Evolutionary conservation across 1,284 basidiomycete species (phyloP), one percentile per base, ranked within the genome.

Genomic region (Tremellales sp.): DNA sequence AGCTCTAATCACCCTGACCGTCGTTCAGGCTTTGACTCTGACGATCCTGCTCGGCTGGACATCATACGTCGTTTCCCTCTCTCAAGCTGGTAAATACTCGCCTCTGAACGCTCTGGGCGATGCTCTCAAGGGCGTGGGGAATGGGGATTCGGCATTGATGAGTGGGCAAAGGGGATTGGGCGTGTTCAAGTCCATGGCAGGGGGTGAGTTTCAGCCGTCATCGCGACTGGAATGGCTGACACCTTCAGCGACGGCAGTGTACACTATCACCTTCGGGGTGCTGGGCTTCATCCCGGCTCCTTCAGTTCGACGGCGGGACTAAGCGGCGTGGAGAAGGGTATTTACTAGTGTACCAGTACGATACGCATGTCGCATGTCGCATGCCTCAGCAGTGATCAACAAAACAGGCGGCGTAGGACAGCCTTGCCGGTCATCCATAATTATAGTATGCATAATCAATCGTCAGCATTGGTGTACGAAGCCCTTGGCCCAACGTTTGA

Each of bases 11-110:
- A 19, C 8, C 23, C 41, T 24, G 17, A 25, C 15, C 22, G 17
- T 23, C 22, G 13, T 35, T 45, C 33, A 64, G 62, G 43, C 55
- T 19, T 56, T 74, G 25, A 73, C 71, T 2, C 25, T 51, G 2
- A 55, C 70, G 7, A 74, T 74, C 46, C 54, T 74, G 10, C 49
- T 64, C 13, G 70, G 72, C 7, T 74, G 70, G 70, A 58, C 58
- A 23, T 53, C 47, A 24, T 60, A 69, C 33, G 62, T 68, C 31
- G 51, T 67, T n/a, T 60, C 72, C 8, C 60, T 74, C 19, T 64
- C 61, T 1, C 62, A 69, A 43, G 63, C 65, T 19, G 64, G 63
- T 15, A 62, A 67, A 51, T 50, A 50, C 6, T 41, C 56, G 0
- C 51, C 57, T 3, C 40, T 62, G 8, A 50, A 57, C 2, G 57